These are phyloP conservation scores for Thermoascus crustaceus DNA, from an alignment of 2,329 filamentous ascomycete species.

Conservation along the genomic window DNA sequence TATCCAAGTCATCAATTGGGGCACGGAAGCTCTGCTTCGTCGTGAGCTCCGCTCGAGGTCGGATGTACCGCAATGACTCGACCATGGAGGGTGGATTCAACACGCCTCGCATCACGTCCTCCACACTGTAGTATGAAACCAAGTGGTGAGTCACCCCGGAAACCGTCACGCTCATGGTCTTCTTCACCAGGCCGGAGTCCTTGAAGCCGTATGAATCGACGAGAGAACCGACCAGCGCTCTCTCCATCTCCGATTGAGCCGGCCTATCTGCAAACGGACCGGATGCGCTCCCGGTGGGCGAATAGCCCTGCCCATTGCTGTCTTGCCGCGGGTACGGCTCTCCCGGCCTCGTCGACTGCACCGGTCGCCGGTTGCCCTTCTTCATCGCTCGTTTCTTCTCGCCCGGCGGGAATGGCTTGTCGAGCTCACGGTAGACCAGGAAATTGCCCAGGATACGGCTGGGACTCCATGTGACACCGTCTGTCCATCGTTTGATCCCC, in stretches of 20 bases:
- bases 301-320: constrained; percentile 31
- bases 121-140: constrained; percentile 79
- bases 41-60: constrained; percentile 51
- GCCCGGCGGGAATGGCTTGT: constrained; percentile 67
- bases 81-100: constrained; percentile 54
- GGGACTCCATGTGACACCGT: constrained; percentile 84
- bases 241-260: constrained; percentile 41
- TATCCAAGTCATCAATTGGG: constrained; percentile 54
- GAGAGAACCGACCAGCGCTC: constrained; percentile 67
- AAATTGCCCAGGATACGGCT: constrained; percentile 80
- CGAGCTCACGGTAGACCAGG: constrained; percentile 74
- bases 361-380: constrained; percentile 47
- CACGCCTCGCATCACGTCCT: constrained; percentile 61
- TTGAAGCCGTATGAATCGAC: constrained; percentile 90
- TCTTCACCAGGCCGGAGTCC: constrained; percentile 73
- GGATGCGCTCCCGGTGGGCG: constrained; percentile 29
- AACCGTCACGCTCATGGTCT: constrained; percentile 76
- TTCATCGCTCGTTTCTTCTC: constrained; percentile 81
- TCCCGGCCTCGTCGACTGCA: constrained; percentile 39
- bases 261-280: constrained; percentile 29
- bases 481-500: constrained; percentile 90
- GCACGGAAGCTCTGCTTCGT: constrained; percentile 59
- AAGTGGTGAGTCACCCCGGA: constrained; percentile 72
- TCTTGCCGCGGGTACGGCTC: constrained; percentile 45
- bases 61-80: constrained; percentile 41